These are phyloP conservation scores for Podaxis sp. DNA, from an alignment of 768 basidiomycete species.

Conservation along the genomic window DNA sequence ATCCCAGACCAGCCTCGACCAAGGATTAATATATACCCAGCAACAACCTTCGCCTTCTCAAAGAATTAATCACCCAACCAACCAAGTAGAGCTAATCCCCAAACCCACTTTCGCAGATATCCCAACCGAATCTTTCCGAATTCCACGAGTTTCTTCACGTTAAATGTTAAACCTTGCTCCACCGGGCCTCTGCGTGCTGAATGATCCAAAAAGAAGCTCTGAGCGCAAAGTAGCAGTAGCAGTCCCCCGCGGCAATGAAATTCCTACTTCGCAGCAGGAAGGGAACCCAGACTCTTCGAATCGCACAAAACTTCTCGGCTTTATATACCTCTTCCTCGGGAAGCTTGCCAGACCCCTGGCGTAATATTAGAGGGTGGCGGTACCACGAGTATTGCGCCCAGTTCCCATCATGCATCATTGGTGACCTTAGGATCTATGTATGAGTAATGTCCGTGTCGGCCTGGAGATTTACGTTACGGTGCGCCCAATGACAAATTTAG, in stretches of 20 bases:
- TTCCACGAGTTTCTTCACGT: not conserved
- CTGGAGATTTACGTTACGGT: not conserved
- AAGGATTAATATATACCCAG: not conserved
- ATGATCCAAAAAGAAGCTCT: not conserved
- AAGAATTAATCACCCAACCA: no score
- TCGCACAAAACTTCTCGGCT: not conserved
- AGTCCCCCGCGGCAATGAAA: conserved; percentile 10
- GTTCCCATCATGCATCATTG: not conserved
- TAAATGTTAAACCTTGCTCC: not conserved
- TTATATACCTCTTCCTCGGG: conserved; percentile 7
- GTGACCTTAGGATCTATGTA: not conserved
- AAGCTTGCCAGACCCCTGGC: not conserved
- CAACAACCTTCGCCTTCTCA: not conserved
- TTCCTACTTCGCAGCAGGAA: not conserved
- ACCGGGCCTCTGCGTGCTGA: not conserved
- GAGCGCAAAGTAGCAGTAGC: not conserved
- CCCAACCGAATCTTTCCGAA: not conserved
- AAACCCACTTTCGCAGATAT: not conserved
- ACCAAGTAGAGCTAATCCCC: not conserved
- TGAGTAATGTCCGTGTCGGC: not conserved
- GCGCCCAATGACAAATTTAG: not conserved
- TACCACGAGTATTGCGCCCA: not conserved
- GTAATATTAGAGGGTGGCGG: not conserved
- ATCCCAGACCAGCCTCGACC: not conserved
- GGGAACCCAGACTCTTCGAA: not conserved